These are phyloP conservation scores for Xylariales sp. DNA, from an alignment of 2,329 filamentous ascomycete genomes.

Conservation along the genomic window DNA sequence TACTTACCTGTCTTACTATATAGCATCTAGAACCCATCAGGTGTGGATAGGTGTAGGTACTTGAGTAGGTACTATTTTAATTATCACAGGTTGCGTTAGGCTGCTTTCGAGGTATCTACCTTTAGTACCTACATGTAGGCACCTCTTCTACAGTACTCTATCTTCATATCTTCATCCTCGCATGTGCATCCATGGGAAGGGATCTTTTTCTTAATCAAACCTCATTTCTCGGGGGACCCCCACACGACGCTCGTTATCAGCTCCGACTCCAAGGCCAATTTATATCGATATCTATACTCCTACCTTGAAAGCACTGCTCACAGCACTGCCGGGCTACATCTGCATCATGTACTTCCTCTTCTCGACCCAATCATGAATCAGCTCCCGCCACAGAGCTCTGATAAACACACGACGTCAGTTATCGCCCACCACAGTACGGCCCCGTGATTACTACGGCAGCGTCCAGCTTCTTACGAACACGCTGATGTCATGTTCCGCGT, in stretches of 20 bases:
- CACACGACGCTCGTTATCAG: conserved; percentile 8
- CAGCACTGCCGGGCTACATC: conserved; percentile 8
- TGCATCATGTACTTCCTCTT: neutral
- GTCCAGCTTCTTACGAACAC: neutral
- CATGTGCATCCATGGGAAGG: neutral
- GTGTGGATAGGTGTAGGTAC: no score
- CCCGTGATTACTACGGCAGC: conserved; percentile 4
- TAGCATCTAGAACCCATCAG: no score
- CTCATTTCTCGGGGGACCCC: conserved; percentile 1
- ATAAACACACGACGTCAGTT: neutral
- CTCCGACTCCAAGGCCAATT: neutral
- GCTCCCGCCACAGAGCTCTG: neutral
- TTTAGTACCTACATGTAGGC: neutral
- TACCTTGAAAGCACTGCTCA: neutral
- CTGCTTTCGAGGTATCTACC: neutral
- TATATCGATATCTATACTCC: conserved; percentile 5
- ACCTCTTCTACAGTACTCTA: no score
- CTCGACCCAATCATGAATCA: neutral
- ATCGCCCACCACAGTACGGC: neutral
- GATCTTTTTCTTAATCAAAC: neutral
- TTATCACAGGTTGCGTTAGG: no score
- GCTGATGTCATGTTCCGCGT: conserved; percentile 25
- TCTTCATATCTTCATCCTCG: neutral
- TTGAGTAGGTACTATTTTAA: no score
- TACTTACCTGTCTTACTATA: no score